Percentiles rank a stretch among this genome's conserved stretches.
Conservation (phyloP, 176 grass and related monocot genomes). For the Phyllostachys edulis region DNA sequence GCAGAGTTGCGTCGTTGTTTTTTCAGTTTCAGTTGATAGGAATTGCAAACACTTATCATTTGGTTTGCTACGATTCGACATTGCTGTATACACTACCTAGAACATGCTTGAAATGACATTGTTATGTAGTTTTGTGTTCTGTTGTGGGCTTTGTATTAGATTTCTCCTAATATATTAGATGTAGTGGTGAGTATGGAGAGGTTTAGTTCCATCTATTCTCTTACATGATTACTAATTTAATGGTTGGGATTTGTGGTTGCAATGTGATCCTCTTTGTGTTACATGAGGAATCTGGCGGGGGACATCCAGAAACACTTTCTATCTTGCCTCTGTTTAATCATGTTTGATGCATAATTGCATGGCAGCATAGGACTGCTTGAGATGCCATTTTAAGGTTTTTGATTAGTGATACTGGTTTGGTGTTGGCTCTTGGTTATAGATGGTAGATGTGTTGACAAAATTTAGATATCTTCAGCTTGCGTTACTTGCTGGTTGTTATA, state of each 20-base stretch:
- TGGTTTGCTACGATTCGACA: background rate
- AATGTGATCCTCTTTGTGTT: background rate
- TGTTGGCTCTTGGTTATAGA: background rate
- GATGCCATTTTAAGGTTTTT: background rate
- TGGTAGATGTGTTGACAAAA: background rate
- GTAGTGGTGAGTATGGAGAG: background rate
- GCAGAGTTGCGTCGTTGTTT: background rate
- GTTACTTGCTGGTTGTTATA: background rate
- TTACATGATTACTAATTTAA: background rate
- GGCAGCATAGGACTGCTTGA: background rate
- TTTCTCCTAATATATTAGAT: background rate
- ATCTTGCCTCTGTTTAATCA: background rate
- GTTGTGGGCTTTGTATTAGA: background rate
- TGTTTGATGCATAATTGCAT: background rate
- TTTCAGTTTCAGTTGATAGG: background rate
- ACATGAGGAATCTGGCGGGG: background rate
- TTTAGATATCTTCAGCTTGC: background rate
- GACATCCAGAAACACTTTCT: background rate
- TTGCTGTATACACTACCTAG: background rate
- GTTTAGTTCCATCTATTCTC: background rate
- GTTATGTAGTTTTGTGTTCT: background rate
- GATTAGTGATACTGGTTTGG: background rate
- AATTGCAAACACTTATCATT: background rate
- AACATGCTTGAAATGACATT: background rate
- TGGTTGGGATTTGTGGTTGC: background rate